Evolutionary conservation across 2,329 filamentous ascomycete genomes (phyloP).

Genomic region (Xylaria sp.): DNA sequence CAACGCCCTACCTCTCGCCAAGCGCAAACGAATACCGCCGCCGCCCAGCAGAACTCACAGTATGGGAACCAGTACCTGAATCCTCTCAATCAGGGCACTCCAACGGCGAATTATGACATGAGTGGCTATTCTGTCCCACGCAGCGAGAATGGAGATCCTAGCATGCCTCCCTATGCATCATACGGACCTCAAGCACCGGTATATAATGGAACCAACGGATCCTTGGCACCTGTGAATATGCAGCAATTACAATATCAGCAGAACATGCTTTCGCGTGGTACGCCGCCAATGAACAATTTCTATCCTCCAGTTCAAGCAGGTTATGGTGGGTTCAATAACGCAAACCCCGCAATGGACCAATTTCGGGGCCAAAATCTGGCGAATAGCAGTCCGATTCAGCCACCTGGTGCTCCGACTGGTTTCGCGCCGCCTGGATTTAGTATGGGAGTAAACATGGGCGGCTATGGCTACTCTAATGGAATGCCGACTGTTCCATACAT

Average conservation of each 20-base stretch:
- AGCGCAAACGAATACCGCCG: conserved; percentile 52
- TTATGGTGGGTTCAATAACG: conserved; percentile 63
- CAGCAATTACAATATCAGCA: conserved; percentile 71
- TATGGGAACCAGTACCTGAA: conserved; percentile 66
- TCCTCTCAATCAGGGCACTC: conserved; percentile 57
- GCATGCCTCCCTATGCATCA: conserved; percentile 61
- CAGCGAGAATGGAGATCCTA: conserved; percentile 64
- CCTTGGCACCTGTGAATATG: conserved; percentile 62
- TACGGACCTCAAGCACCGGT: conserved; percentile 64
- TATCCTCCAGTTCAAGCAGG: conserved; percentile 67
- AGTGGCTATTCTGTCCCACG: conserved; percentile 62
- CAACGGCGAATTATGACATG: conserved; percentile 61
- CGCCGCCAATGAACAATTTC: conserved; percentile 67
- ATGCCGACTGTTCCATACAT: conserved; percentile 65
- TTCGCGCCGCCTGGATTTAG: conserved; percentile 51
- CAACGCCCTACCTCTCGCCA: conserved; percentile 69
- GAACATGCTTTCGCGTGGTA: conserved; percentile 64
- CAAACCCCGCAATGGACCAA: conserved; percentile 64
- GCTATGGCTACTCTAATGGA: conserved; percentile 56
- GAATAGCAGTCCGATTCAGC: conserved; percentile 64
- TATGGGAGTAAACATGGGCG: conserved; percentile 49
- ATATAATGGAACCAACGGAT: conserved; percentile 60
- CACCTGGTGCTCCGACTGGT: conserved; percentile 51
- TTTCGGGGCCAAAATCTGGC: conserved; percentile 64
- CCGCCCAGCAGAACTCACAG: conserved; percentile 52